Base-by-base conservation (phyloP, 2,329 filamentous ascomycete species). In the Xylariaceae sp. region DNA sequence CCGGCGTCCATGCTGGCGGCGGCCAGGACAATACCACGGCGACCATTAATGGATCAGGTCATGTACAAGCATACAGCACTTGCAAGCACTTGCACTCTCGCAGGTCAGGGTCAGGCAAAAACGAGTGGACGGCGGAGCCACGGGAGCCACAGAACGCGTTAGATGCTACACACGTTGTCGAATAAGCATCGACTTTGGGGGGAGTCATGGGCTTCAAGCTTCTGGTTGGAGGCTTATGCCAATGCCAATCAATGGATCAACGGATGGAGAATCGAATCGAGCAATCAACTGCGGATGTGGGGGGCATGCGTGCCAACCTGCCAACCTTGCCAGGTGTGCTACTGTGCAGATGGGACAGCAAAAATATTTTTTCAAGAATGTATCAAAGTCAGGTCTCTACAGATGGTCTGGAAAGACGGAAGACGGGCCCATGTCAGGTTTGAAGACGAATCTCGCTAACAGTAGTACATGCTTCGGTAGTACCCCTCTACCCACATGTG, bases 1-100 rank as follows among this genome's bases (percentile, higher is more conserved):
- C 71, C 74, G 69, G 71, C 72, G 74, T 82, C 79, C 79, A 82
- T 83, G 73, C 75, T 79, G 67, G 65, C 63, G 59, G 62, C 61
- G 65, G 62, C 62, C 64, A 67, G 67, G 66, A 73, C 73, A 74
- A 39, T 75, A 50, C 60, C 74, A 74, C 71, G 72, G 69, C 69
- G 65, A 67, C 64, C 62, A 65, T 65, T 58, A 64, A 64, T 61
- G 60, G 62, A 50, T 43, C 55, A 44, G 47, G 60, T n/a, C n/a
- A n/a, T n/a, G n/a, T n/a, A n/a, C n/a, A n/a, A n/a, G n/a, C n/a
- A n/a, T 48, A 62, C 56, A 60, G 45, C 46, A 52, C 52, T 53
- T 53, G 48, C 48, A 47, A 56, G n/a, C n/a, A n/a, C n/a, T n/a
- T n/a, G n/a, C n/a, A n/a, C n/a, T n/a, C n/a, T n/a, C n/a, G n/a